A percentile compares a stretch with the other conserved stretches of the same genome.
Conservation (phyloP, 495 filamentous ascomycete species). For the Talaromyces trachyspermus region DNA sequence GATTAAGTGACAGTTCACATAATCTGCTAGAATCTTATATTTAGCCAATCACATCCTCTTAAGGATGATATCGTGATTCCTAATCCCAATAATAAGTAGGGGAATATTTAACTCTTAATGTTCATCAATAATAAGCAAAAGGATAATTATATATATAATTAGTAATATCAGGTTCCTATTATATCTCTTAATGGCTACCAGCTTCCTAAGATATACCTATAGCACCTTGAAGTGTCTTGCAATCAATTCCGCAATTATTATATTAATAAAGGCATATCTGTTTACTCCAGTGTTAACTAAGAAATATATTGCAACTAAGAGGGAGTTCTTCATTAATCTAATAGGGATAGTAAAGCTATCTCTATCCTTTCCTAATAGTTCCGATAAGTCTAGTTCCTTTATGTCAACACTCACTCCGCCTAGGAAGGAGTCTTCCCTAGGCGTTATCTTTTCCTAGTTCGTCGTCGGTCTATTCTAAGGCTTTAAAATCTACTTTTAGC, state of each 20-base stretch:
- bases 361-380: constrained; percentile 2
- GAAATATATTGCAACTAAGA: background rate
- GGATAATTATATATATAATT: constrained; percentile 3
- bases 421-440: constrained; percentile 6
- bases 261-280: background rate
- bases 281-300: constrained; percentile 8
- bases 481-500: background rate
- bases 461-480: background rate
- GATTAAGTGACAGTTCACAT: background rate
- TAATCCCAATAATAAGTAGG: constrained; percentile 5
- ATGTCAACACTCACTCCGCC: background rate
- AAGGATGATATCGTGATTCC: constrained; percentile 9
- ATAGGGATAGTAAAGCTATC: constrained; percentile 12
- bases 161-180: constrained; percentile 9
- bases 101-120: background rate
- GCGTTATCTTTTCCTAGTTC: constrained; percentile 1
- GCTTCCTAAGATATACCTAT: background rate
- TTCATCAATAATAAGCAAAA: background rate
- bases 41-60: background rate
- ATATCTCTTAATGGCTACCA: constrained; percentile 28
- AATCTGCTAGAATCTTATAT: background rate
- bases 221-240: too few species aligned
- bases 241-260: too few species aligned
- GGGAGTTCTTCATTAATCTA: constrained; percentile 7
- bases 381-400: background rate